Percentiles rank a stretch among this genome's conserved stretches.
These are phyloP conservation scores for Jacaranda copaia DNA, from an alignment of 257 asterid species.

Conservation along the genomic window DNA sequence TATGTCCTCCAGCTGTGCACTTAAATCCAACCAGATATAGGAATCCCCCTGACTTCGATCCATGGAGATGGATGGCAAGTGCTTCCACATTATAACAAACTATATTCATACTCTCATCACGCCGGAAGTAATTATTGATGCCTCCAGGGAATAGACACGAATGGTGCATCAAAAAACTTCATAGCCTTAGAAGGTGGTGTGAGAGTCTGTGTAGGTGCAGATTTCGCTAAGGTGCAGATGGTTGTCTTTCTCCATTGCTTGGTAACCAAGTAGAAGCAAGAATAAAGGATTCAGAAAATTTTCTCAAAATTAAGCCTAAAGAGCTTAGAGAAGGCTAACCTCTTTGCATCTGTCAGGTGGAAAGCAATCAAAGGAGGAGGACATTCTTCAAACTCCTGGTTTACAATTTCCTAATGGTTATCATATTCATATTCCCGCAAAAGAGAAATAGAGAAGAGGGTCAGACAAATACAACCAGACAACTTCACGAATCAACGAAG, in stretches of 20 bases:
- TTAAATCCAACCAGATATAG: constrained; percentile 70
- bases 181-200: constrained; percentile 98
- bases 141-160: constrained; percentile 69
- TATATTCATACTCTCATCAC: background rate
- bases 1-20: constrained; percentile 96
- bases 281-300: constrained; percentile 20
- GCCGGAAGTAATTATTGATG: constrained; percentile 17
- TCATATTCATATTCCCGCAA: constrained; percentile 58
- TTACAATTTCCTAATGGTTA: constrained; percentile 86
- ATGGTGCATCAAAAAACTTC: constrained; percentile 86
- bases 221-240: constrained; percentile 89
- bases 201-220: constrained; percentile 94
- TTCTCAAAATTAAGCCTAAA: background rate
- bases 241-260: constrained; percentile 83
- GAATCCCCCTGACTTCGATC: constrained; percentile 83
- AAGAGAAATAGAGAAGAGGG: constrained; percentile 34
- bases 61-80: constrained; percentile 95
- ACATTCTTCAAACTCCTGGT: constrained; percentile 83
- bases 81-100: background rate
- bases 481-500: constrained; percentile 24
- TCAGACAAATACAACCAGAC: background rate
- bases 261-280: constrained; percentile 85
- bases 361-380: constrained; percentile 69
- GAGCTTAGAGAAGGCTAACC: constrained; percentile 23
- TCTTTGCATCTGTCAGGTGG: constrained; percentile 57